Percentiles rank a stretch among this genome's conserved stretches.
Conservation (phyloP, 78 protist species). For the Speleostelium caveatum region DNA sequence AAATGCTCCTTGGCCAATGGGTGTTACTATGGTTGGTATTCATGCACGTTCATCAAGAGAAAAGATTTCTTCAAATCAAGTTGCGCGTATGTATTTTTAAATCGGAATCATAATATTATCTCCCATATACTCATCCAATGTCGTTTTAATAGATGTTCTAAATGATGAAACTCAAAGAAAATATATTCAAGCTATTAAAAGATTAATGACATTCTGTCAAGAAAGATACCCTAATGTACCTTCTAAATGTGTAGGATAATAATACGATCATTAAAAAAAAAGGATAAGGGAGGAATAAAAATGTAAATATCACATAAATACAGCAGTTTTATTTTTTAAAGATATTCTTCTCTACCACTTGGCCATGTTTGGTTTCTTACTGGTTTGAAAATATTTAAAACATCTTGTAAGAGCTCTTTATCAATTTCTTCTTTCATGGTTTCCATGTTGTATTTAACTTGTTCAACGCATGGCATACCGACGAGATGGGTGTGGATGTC, state of each 20-base stretch:
- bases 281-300: not conserved
- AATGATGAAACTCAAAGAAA: slow-evolving; percentile 96
- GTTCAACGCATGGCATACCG: slow-evolving; percentile 40
- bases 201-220: slow-evolving; percentile 93
- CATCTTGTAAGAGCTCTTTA: not conserved
- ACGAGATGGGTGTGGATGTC: slow-evolving; percentile 22
- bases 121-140: not conserved
- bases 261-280: too few species aligned
- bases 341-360: slow-evolving; percentile 29
- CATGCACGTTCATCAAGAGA: slow-evolving; percentile 95
- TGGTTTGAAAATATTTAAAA: slow-evolving; percentile 15
- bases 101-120: not conserved
- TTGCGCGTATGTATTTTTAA: slow-evolving; percentile 73
- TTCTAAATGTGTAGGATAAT: slow-evolving; percentile 85
- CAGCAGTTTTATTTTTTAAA: too few species aligned
- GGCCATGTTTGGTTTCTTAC: slow-evolving; percentile 12
- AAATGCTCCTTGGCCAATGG: slow-evolving; percentile 97
- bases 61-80: slow-evolving; percentile 84
- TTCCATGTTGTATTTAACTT: slow-evolving; percentile 8
- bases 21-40: slow-evolving; percentile 93
- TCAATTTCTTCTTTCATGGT: slow-evolving; percentile 26
- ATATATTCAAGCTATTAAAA: slow-evolving; percentile 91
- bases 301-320: too few species aligned
- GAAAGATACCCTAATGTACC: slow-evolving; percentile 83
- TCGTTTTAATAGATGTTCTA: slow-evolving; percentile 73